These are phyloP conservation scores for Chenopodium formosanum DNA, from an alignment of 148 eudicot genomes.

Conservation along the genomic window DNA sequence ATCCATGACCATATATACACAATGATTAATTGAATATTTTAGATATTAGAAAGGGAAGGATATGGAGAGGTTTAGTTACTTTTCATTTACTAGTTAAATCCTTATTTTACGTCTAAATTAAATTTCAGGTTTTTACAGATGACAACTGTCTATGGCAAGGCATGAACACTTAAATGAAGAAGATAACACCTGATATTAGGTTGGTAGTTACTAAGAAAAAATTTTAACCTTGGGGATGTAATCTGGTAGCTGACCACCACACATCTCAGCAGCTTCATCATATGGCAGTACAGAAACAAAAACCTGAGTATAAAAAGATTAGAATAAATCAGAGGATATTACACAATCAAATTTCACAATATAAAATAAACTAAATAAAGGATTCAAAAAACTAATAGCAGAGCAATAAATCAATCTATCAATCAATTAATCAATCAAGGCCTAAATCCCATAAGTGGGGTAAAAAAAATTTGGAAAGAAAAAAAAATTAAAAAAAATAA, in stretches of 20 bases:
- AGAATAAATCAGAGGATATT: not conserved
- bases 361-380: not conserved
- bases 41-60: too few species aligned
- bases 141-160: not conserved
- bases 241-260: constrained; percentile 82
- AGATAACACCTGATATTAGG: not conserved
- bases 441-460: too few species aligned
- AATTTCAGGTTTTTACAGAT: too few species aligned
- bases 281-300: constrained; percentile 53
- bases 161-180: not conserved
- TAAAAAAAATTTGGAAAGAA: not conserved
- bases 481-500: not conserved
- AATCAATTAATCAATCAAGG: too few species aligned
- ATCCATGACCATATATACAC: too few species aligned
- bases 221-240: constrained; percentile 69
- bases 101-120: too few species aligned
- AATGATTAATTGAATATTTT: too few species aligned
- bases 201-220: not conserved
- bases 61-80: too few species aligned
- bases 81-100: too few species aligned
- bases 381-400: not conserved
- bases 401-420: too few species aligned
- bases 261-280: constrained; percentile 62
- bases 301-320: constrained; percentile 39
- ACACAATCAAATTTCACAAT: too few species aligned